These are phyloP conservation scores for Ophidiomyces ophidiicola DNA, from an alignment of 2,329 filamentous ascomycete species.

Conservation along the genomic window DNA sequence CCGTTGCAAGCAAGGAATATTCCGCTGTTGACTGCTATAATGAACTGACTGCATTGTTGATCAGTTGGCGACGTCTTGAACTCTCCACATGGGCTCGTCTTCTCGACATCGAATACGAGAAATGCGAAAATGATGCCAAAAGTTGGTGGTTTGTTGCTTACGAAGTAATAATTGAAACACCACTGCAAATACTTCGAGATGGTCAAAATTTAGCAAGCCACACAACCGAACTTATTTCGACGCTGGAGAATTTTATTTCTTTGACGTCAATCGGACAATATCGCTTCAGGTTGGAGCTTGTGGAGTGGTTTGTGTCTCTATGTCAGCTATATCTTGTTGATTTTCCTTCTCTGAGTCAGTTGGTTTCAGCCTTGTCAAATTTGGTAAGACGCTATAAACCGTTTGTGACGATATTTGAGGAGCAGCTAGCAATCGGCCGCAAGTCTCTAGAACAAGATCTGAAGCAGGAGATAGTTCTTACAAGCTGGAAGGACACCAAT, in stretches of 20 bases:
- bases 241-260: conserved; percentile 66
- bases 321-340: conserved; percentile 50
- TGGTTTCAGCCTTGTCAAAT: conserved; percentile 57
- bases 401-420: conserved; percentile 54
- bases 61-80: conserved; percentile 83
- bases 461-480: conserved; percentile 81
- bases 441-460: conserved; percentile 75
- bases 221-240: conserved; percentile 56
- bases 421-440: conserved; percentile 56
- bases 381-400: conserved; percentile 64
- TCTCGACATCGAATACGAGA: conserved; percentile 69
- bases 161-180: conserved; percentile 69
- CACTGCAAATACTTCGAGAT: conserved; percentile 52
- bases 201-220: conserved; percentile 51
- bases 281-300: conserved; percentile 55
- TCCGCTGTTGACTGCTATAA: conserved; percentile 60
- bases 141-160: conserved; percentile 97
- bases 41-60: conserved; percentile 63
- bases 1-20: conserved; percentile 72
- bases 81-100: conserved; percentile 83
- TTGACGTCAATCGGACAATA: conserved; percentile 74
- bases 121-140: conserved; percentile 63
- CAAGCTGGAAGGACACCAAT: conserved; percentile 97
- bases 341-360: conserved; percentile 44
- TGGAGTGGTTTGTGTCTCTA: conserved; percentile 52